Evolutionary conservation across 192 early-diverging fungal genomes (phyloP).

Genomic region (Entomortierella parvispora): DNA sequence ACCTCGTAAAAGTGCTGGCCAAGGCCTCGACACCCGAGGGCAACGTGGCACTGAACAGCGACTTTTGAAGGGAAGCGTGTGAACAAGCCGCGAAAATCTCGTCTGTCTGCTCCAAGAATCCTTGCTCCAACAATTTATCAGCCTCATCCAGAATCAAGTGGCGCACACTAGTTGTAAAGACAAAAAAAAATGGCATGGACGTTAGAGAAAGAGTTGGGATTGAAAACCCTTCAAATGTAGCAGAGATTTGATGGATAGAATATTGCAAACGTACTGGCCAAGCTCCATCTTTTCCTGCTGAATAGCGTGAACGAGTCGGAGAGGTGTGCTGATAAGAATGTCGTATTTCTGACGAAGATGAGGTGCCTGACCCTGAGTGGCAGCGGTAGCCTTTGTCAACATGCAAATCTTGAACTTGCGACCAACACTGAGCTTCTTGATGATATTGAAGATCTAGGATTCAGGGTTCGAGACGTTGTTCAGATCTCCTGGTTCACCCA

Average conservation of each 20-base stretch:
- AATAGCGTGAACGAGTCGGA: constrained; percentile 90
- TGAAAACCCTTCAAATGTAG: too few relatives aligned
- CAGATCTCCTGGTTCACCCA: too few relatives aligned
- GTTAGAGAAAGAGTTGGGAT: not conserved
- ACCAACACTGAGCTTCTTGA: constrained; percentile 77
- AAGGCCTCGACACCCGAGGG: constrained; percentile 91
- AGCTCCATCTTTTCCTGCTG: constrained; percentile 83
- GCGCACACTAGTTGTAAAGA: constrained; percentile 60
- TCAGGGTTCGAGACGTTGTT: too few relatives aligned
- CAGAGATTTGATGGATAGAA: not conserved
- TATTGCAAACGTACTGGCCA: constrained; percentile 56
- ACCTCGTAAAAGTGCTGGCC: constrained; percentile 91
- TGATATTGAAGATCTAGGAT: constrained; percentile 90
- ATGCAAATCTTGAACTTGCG: constrained; percentile 85
- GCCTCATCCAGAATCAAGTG: constrained; percentile 87
- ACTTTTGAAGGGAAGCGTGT: constrained; percentile 75
- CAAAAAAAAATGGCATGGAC: not conserved
- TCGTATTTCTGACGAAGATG: constrained; percentile 82
- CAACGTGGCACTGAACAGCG: constrained; percentile 95
- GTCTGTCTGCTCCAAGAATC: constrained; percentile 89
- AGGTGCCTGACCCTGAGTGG: constrained; percentile 73
- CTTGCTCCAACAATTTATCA: constrained; percentile 82
- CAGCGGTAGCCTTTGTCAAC: constrained; percentile 83
- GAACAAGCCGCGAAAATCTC: constrained; percentile 90
- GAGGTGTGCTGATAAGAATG: constrained; percentile 92